Percentiles rank a stretch among this genome's conserved stretches.
Evolutionary conservation across 225 moss, liverwort and hornwort genomes (phyloP).

Genomic region (Takakia lepidozioides): DNA sequence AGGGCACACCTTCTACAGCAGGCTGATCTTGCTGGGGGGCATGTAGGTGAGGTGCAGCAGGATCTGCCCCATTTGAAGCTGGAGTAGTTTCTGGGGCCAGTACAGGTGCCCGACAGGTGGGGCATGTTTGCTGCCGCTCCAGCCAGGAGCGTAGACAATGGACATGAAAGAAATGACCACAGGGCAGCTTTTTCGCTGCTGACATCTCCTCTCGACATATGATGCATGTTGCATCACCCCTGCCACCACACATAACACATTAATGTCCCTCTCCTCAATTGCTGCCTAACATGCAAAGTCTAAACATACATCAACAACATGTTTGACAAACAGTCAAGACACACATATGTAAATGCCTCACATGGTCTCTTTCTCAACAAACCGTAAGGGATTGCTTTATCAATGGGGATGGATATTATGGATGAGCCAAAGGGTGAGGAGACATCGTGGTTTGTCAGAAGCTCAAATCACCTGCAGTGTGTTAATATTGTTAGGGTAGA

Average conservation of each 20-base stretch:
- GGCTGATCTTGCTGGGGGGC: slow-evolving; percentile 65
- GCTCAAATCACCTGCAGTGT: too few relatives aligned
- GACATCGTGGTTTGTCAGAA: too few relatives aligned
- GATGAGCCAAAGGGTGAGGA: too few relatives aligned
- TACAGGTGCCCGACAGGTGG: slow-evolving; percentile 94
- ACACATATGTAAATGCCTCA: too few relatives aligned
- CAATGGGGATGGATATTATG: too few relatives aligned
- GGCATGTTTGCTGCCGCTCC: slow-evolving; percentile 99
- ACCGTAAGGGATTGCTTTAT: too few relatives aligned
- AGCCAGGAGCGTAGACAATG: slow-evolving; percentile 99
- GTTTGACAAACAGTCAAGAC: too few relatives aligned
- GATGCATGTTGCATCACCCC: slow-evolving; percentile 99
- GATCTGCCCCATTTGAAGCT: slow-evolving; percentile 31
- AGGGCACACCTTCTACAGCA: slow-evolving; percentile 41
- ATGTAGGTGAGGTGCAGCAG: slow-evolving; percentile 50
- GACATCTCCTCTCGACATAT: slow-evolving; percentile 99
- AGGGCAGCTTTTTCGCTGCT: slow-evolving; percentile 94
- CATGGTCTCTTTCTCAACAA: too few relatives aligned
- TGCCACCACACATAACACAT: slow-evolving; percentile 25
- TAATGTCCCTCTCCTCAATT: too few relatives aligned
- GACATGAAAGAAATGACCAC: slow-evolving; percentile 99
- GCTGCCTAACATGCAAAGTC: too few relatives aligned
- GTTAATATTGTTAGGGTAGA: too few relatives aligned
- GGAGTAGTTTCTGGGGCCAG: slow-evolving; percentile 64
- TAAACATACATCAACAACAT: too few relatives aligned